Base-by-base conservation (phyloP, 2,329 filamentous ascomycete genomes). In the Stachybotrys chlorohalonatus region DNA sequence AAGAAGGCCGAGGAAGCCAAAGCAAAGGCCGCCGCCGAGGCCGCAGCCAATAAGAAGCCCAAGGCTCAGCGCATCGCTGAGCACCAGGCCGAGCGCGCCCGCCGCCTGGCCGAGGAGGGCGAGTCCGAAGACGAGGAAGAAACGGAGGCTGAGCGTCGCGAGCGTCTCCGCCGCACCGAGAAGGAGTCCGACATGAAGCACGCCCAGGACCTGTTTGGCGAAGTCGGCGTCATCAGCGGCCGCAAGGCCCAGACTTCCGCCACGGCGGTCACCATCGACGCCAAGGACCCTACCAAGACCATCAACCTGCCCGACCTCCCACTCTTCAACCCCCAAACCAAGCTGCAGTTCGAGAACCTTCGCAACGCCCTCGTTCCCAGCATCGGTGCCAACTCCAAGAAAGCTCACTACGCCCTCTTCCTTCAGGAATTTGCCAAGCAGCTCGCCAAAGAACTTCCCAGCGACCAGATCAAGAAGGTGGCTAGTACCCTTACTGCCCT, bases 381-480 rank as follows among this genome's bases (percentile, higher is more conserved):
- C 56, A 76, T 99, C 57, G 75, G 79, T 47, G 76, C 74, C 59
- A 90, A 91, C 74, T 73, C 79, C 57, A 95, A 93, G 80, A 96
- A 96, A 77, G 82, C 90, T 1, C 91, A 96, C 62, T 99, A 97
- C 74, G 75, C 83, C 36, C 75, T 95, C 48, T 97, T 96, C 80
- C 79, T 95, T 55, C 89, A 93, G 70, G 94, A 97, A 66, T 94
- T 99, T 66, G 74, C 82, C 60, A 96, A 95, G 78, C 85, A 90
- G 66, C 81, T 97, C 49, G 83, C 86, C 64, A 92, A 91, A 74
- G 92, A 96, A 31, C 74, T 99, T 61, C 85, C 88, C 13, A 95
- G 90, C 68, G 87, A 94, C 55, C 91, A 97, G 75, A 92, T 97
- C 74, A 96, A 97, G 83, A 97, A 97, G 80, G 83, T 96, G 61